These are phyloP conservation scores for Pseudofabraea citricarpa DNA, from an alignment of 2,329 filamentous ascomycete species.

Conservation along the genomic window DNA sequence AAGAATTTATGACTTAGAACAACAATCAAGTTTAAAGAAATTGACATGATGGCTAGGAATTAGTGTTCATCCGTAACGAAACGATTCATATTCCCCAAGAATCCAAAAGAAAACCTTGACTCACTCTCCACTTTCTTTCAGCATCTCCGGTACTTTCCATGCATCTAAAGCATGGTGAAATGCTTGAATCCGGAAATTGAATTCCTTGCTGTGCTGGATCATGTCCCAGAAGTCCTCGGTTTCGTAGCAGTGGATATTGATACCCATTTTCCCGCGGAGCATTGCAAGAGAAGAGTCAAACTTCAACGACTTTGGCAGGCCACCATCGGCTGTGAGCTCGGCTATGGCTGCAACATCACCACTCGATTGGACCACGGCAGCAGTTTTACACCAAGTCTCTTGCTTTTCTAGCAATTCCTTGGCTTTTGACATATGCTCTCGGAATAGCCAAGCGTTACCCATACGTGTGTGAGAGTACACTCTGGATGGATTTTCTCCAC, in stretches of 20 bases:
- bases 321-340: conserved; percentile 12
- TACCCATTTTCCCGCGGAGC: conserved; percentile 34
- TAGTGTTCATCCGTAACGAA: no score
- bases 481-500: conserved; percentile 39
- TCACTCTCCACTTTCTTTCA: conserved; percentile 27
- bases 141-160: conserved; percentile 18
- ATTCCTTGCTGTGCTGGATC: conserved; percentile 36
- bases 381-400: conserved; percentile 29
- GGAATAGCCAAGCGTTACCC: conserved; percentile 34
- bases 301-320: conserved; percentile 31
- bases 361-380: conserved; percentile 14
- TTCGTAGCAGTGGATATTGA: conserved; percentile 42
- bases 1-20: no score
- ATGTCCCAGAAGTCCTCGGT: conserved; percentile 39
- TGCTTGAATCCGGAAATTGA: conserved; percentile 35
- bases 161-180: conserved; percentile 37
- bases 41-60: no score
- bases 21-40: no score
- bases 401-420: conserved; percentile 32
- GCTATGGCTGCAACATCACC: conserved; percentile 17
- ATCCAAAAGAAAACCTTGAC: conserved; percentile 8
- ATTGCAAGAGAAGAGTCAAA: conserved; percentile 36
- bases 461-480: conserved; percentile 34
- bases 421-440: conserved; percentile 34
- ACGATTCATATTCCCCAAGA: no score